Evolutionary conservation across 306 rosid genomes (phyloP).

Genomic region (Corylus avellana): DNA sequence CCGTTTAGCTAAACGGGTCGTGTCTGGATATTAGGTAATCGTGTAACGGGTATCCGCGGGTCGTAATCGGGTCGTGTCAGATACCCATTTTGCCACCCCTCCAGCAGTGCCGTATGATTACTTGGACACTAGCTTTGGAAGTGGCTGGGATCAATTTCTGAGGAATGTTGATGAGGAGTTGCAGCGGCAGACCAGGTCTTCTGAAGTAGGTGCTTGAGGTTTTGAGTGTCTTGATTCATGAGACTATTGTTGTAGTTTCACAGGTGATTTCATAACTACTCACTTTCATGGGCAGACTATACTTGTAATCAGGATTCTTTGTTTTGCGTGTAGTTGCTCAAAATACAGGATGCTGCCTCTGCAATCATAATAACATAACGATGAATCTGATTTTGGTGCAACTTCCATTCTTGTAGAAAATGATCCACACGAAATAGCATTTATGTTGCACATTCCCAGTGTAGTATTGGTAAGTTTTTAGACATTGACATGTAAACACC

Average conservation of each 20-base stretch:
- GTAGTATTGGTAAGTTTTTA: too few species aligned
- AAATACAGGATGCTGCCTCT: background rate
- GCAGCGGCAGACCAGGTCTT: conserved; percentile 42
- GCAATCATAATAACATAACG: background rate
- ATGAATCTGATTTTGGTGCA: background rate
- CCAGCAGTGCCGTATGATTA: conserved; percentile 81
- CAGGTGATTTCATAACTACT: background rate
- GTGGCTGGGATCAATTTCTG: conserved; percentile 86
- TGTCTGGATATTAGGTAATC: too few species aligned
- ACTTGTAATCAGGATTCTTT: background rate
- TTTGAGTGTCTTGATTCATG: background rate
- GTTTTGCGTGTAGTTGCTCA: background rate
- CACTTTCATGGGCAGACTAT: background rate
- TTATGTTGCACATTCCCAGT: too few species aligned
- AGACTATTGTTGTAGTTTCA: background rate
- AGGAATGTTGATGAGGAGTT: conserved; percentile 67
- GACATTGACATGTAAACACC: too few species aligned
- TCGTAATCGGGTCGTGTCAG: too few species aligned
- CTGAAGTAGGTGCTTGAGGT: conserved; percentile 58
- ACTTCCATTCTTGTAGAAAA: too few species aligned
- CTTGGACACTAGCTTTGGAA: conserved; percentile 68
- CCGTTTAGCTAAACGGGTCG: too few species aligned
- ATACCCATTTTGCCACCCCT: too few species aligned
- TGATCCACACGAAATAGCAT: too few species aligned
- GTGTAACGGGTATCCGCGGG: too few species aligned